Percentiles rank a stretch among this genome's conserved stretches.
Evolutionary conservation across 768 basidiomycete species (phyloP).

Genomic region (Chalciporus pseudorubinellus): DNA sequence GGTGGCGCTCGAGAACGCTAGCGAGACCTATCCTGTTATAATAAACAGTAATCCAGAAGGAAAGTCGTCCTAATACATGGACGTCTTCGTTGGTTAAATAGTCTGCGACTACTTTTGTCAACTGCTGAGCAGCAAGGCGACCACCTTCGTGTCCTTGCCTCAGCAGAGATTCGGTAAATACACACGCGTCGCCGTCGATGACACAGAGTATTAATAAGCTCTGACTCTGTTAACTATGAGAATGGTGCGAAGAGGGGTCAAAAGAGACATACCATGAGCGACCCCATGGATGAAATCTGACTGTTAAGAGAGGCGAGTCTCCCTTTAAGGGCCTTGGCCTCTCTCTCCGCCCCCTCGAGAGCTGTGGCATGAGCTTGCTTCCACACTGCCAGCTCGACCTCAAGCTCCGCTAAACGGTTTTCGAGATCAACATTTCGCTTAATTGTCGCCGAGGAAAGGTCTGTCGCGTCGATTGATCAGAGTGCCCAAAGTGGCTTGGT

Average conservation of each 20-base stretch:
- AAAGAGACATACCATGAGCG: constrained; percentile 39
- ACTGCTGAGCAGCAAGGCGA: constrained; percentile 52
- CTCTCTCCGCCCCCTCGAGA: constrained; percentile 60
- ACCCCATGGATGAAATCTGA: constrained; percentile 59
- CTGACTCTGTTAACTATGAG: constrained; percentile 45
- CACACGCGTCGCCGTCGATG: constrained; percentile 68
- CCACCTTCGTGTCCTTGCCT: constrained; percentile 66
- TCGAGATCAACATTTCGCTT: constrained; percentile 64
- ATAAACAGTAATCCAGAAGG: constrained; percentile 75
- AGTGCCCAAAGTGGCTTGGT: constrained; percentile 1
- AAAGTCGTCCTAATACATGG: constrained; percentile 59
- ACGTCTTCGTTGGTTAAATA: constrained; percentile 62
- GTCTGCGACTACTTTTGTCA: constrained; percentile 68
- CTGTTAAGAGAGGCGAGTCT: constrained; percentile 62
- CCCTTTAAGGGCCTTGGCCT: constrained; percentile 64
- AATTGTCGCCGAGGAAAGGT: constrained; percentile 60
- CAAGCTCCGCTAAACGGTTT: constrained; percentile 61
- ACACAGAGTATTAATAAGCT: constrained; percentile 71
- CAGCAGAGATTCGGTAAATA: constrained; percentile 61
- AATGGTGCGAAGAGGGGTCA: background rate
- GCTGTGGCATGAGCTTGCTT: constrained; percentile 66
- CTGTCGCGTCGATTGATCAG: constrained; percentile 36
- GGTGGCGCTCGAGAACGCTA: constrained; percentile 48
- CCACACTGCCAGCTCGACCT: constrained; percentile 67
- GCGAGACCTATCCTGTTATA: constrained; percentile 59